Percentiles rank a stretch among this genome's conserved stretches.
These are phyloP conservation scores for Pseudocercospora musae DNA, from an alignment of 2,329 filamentous ascomycete genomes.

Conservation along the genomic window DNA sequence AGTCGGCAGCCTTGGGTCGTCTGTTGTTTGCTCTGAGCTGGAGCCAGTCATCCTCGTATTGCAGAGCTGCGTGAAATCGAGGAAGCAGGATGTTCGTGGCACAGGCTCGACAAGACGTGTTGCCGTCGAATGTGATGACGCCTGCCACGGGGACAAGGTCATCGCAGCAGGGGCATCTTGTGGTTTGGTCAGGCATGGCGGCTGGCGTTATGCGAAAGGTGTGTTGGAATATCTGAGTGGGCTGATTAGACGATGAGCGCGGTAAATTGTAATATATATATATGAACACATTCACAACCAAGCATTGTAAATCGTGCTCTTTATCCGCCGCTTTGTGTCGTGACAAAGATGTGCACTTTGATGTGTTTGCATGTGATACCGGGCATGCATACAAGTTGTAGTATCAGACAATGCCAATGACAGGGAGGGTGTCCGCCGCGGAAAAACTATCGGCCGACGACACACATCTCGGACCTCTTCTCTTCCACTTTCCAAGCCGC, in stretches of 20 bases:
- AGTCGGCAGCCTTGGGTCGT: too few relatives aligned
- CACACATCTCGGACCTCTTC: constrained; percentile 7
- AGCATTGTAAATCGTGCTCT: too few relatives aligned
- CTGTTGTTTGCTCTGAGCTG: too few relatives aligned
- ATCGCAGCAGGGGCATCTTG: not conserved
- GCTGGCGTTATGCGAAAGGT: not conserved
- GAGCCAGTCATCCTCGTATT: not conserved
- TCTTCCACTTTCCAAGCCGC: constrained; percentile 6
- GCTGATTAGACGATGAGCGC: too few relatives aligned
- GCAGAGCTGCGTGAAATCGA: not conserved
- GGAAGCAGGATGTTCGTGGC: not conserved
- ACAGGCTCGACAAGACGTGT: not conserved
- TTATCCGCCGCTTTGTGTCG: too few relatives aligned
- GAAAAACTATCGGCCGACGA: constrained; percentile 8
- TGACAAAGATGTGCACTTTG: too few relatives aligned
- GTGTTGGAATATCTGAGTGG: too few relatives aligned
- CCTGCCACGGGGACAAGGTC: not conserved
- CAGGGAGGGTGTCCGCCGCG: too few relatives aligned
- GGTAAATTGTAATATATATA: too few relatives aligned
- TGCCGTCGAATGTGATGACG: not conserved
- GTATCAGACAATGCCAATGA: too few relatives aligned
- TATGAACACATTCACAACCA: not conserved
- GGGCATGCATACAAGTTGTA: too few relatives aligned
- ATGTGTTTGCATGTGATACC: too few relatives aligned
- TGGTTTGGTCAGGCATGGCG: not conserved